phyloP scores from a whole-genome alignment of 805 yeast genomes.

The Schwanniomyces sp. region DNA sequence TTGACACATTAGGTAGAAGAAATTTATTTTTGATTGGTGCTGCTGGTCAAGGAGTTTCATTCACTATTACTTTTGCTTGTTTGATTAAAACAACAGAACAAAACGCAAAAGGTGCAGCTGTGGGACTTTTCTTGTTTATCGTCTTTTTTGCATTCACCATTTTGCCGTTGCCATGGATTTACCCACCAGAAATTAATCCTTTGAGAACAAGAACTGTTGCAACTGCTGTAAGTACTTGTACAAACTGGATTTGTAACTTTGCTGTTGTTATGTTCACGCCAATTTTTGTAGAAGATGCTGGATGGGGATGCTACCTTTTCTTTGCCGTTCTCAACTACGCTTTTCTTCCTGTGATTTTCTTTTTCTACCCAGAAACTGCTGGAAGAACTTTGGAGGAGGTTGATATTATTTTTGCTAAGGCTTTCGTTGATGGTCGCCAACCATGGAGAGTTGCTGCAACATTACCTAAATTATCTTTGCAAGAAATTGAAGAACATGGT shows the following conservation, averaged over 20 bases:
- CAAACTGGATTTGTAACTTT: slow-evolving; percentile 45
- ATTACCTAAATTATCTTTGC: slow-evolving; percentile 56
- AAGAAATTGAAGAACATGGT: slow-evolving; percentile 63
- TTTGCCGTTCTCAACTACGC: slow-evolving; percentile 39
- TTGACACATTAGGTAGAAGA: slow-evolving; percentile 47
- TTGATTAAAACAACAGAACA: slow-evolving; percentile 28
- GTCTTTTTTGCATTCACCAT: slow-evolving; percentile 44
- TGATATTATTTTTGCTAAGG: slow-evolving; percentile 63
- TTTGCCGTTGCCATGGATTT: slow-evolving; percentile 47
- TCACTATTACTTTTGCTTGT: slow-evolving; percentile 42
- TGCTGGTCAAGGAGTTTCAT: slow-evolving; percentile 39
- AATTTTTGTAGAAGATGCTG: slow-evolving; percentile 34
- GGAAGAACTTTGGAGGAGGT: slow-evolving; percentile 47
- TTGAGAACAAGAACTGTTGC: slow-evolving; percentile 47
- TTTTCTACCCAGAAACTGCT: slow-evolving; percentile 47
- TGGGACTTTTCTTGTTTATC: slow-evolving; percentile 46
- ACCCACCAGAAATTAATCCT: slow-evolving; percentile 49
- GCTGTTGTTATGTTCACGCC: slow-evolving; percentile 50
- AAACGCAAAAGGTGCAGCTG: slow-evolving; percentile 45
- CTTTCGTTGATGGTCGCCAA: slow-evolving; percentile 54
- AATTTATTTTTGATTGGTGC: slow-evolving; percentile 45
- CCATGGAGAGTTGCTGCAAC: slow-evolving; percentile 65
- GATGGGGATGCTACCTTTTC: slow-evolving; percentile 44
- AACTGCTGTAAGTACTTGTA: slow-evolving; percentile 43
- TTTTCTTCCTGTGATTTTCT: slow-evolving; percentile 40